Evolutionary conservation across 108 stramenopile species (phyloP).

Genomic region (Discostella stelligeroides): DNA sequence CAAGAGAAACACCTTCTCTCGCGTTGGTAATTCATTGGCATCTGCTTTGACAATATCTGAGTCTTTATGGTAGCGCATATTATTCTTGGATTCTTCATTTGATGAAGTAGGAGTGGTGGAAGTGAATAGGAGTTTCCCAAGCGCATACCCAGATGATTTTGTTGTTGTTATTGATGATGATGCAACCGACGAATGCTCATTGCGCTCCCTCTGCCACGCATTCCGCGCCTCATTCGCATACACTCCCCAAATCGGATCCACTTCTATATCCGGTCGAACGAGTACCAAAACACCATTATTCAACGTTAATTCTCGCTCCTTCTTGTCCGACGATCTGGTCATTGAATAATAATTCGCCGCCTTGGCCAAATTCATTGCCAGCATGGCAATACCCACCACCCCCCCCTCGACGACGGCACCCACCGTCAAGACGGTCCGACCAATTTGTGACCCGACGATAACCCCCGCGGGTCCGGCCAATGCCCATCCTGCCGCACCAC

Average conservation of each 20-base stretch:
- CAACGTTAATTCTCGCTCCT: slow-evolving; percentile 63
- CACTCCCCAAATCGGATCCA: slow-evolving; percentile 74
- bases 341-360: slow-evolving; percentile 52
- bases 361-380: slow-evolving; percentile 66
- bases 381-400: slow-evolving; percentile 61
- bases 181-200: slow-evolving; percentile 31
- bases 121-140: slow-evolving; percentile 42
- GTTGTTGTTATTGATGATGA: too few relatives aligned
- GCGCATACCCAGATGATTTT: slow-evolving; percentile 17
- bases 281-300: slow-evolving; percentile 53
- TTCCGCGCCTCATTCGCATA: slow-evolving; percentile 54
- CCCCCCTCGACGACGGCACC: slow-evolving; percentile 69
- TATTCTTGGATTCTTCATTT: slow-evolving; percentile 43
- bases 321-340: slow-evolving; percentile 40
- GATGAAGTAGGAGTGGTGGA: slow-evolving; percentile 15
- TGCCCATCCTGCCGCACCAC: slow-evolving; percentile 68
- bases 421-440: slow-evolving; percentile 51
- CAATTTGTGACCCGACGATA: slow-evolving; percentile 53
- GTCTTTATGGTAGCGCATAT: slow-evolving; percentile 68
- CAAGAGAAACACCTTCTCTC: slow-evolving; percentile 78
- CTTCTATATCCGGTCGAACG: slow-evolving; percentile 72
- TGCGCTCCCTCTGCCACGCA: slow-evolving; percentile 36
- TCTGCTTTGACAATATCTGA: slow-evolving; percentile 74
- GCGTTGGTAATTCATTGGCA: slow-evolving; percentile 71
- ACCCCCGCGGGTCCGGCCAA: slow-evolving; percentile 65